These are phyloP conservation scores for Neurospora tetraspora DNA, from an alignment of 495 filamentous ascomycete species.

Conservation along the genomic window DNA sequence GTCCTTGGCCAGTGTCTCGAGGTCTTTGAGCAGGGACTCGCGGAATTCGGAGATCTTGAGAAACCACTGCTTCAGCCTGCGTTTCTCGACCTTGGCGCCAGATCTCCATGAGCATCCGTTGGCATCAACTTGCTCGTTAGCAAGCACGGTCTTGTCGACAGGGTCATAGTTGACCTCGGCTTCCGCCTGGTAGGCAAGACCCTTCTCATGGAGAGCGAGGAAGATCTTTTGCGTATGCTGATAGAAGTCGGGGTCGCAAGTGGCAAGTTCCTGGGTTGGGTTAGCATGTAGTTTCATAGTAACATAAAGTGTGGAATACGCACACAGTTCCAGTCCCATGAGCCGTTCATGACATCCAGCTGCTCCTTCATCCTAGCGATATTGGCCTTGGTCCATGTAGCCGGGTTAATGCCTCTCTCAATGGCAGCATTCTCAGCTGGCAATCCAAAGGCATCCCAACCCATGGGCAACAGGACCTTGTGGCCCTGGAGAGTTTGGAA, in stretches of 20 bases:
- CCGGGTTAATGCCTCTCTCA: constrained; percentile 69
- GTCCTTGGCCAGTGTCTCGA: constrained; percentile 52
- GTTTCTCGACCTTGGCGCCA: constrained; percentile 74
- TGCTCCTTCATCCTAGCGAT: constrained; percentile 79
- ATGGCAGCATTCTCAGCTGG: constrained; percentile 94
- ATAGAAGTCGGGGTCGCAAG: constrained; percentile 76
- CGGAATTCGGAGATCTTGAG: constrained; percentile 72
- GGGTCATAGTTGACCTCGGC: constrained; percentile 85
- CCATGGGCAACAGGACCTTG: constrained; percentile 77
- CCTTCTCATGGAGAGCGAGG: constrained; percentile 57
- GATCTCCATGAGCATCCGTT: constrained; percentile 82
- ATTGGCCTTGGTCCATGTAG: constrained; percentile 68
- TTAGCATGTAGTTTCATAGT: not conserved
- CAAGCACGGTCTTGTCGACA: constrained; percentile 78
- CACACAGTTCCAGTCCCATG: constrained; percentile 77
- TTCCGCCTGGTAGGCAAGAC: constrained; percentile 68
- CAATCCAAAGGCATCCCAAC: constrained; percentile 88
- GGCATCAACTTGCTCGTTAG: constrained; percentile 83
- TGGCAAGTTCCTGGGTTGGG: constrained; percentile 59
- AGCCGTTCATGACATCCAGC: constrained; percentile 61
- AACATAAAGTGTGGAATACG: constrained; percentile 16
- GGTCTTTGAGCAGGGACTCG: constrained; percentile 60
- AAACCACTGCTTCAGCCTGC: constrained; percentile 81
- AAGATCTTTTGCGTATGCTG: constrained; percentile 84
- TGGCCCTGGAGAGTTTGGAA: constrained; percentile 68